Evolutionary conservation across 1,139 yeast genomes (phyloP).

Genomic region (Saccharomyces uvarum): DNA sequence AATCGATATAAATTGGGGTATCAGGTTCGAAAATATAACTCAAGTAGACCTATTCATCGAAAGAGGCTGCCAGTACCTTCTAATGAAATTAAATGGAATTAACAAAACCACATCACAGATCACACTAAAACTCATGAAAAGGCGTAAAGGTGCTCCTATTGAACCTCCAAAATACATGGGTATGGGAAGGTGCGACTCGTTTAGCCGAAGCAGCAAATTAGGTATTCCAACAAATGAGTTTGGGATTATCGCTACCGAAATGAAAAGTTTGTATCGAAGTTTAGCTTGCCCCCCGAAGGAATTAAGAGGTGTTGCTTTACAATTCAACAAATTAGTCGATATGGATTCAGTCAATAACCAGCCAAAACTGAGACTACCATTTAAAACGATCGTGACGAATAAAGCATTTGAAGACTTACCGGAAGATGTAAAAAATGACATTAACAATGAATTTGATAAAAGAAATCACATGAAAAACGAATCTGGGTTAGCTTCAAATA

Average conservation of each 20-base stretch:
- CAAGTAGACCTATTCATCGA: constrained; percentile 61
- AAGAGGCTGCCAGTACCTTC: constrained; percentile 53
- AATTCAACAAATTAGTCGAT: constrained; percentile 45
- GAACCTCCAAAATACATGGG: constrained; percentile 77
- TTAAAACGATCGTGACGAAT: constrained; percentile 8
- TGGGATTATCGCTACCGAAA: constrained; percentile 55
- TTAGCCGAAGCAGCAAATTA: constrained; percentile 51
- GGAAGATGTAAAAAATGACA: constrained; percentile 10
- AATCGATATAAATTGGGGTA: constrained; percentile 88
- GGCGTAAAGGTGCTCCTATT: constrained; percentile 60
- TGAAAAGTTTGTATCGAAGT: constrained; percentile 49
- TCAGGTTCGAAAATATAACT: constrained; percentile 52
- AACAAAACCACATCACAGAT: constrained; percentile 50
- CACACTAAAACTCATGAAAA: constrained; percentile 55
- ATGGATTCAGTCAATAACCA: constrained; percentile 11
- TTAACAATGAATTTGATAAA: constrained; percentile 10
- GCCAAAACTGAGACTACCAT: constrained; percentile 11
- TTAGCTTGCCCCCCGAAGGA: constrained; percentile 58
- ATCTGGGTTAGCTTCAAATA: background rate
- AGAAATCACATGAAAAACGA: constrained; percentile 8
- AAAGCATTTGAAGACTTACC: constrained; percentile 11
- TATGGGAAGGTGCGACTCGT: constrained; percentile 67
- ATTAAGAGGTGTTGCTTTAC: constrained; percentile 71
- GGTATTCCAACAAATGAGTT: constrained; percentile 58
- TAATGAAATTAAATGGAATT: constrained; percentile 42